A percentile compares a stretch with the other conserved stretches of the same genome.
Evolutionary conservation across 2,329 filamentous ascomycete species (phyloP).

Genomic region (Cephalotrichum gorgonifer): DNA sequence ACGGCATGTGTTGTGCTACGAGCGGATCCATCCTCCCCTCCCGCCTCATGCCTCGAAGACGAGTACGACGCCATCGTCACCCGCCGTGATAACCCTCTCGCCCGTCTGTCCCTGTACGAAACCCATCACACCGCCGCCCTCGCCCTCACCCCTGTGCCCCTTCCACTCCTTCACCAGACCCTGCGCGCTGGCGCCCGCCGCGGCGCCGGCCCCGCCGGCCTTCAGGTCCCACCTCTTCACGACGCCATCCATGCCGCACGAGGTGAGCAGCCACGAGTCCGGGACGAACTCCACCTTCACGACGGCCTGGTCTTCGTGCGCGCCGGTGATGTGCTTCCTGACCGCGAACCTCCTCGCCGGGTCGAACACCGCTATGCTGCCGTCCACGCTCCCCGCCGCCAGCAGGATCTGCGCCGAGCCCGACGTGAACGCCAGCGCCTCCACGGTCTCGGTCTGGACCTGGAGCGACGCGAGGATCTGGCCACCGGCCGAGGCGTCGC

Average conservation of each 20-base stretch:
- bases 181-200: conserved; percentile 31
- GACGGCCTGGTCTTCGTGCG: conserved; percentile 80
- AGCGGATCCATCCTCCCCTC: not conserved
- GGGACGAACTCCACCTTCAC: conserved; percentile 86
- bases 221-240: conserved; percentile 77
- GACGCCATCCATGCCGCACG: conserved; percentile 85
- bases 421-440: conserved; percentile 56
- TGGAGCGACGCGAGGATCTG: conserved; percentile 73
- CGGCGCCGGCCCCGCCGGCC: conserved; percentile 23
- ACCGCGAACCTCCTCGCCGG: conserved; percentile 76
- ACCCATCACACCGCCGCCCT: conserved; percentile 78
- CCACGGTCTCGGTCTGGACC: conserved; percentile 65
- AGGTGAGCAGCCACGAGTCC: conserved; percentile 63
- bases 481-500: conserved; percentile 31
- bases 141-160: conserved; percentile 75
- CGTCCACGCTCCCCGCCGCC: conserved; percentile 60
- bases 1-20: too few relatives aligned
- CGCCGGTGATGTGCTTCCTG: conserved; percentile 69
- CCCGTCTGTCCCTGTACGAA: conserved; percentile 78
- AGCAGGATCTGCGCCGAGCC: conserved; percentile 32
- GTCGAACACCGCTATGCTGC: conserved; percentile 78
- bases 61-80: conserved; percentile 68
- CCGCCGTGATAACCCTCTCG: conserved; percentile 72
- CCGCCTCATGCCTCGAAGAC: conserved; percentile 48
- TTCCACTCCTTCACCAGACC: conserved; percentile 81